A percentile compares a stretch with the other conserved stretches of the same genome.
These are phyloP conservation scores for Penicillium rolfsii DNA, from an alignment of 2,329 filamentous ascomycete species.

Conservation along the genomic window DNA sequence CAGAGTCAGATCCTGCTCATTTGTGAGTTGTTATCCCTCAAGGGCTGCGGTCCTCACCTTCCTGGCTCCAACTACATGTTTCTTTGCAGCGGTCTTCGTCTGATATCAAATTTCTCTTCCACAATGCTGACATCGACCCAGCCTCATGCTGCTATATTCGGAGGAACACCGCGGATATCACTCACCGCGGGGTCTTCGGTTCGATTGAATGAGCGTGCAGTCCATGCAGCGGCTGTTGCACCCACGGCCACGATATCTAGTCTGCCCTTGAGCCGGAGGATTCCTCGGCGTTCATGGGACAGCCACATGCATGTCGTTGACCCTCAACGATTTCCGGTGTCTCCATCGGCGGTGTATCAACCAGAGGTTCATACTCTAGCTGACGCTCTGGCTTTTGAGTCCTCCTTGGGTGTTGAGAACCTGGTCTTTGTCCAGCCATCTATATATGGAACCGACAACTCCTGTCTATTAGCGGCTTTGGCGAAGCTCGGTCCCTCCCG, in stretches of 20 bases:
- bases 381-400: conserved; percentile 58
- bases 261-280: conserved; percentile 26
- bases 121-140: conserved; percentile 34
- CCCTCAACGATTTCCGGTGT: conserved; percentile 55
- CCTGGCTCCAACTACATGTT: not conserved
- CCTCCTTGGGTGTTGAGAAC: conserved; percentile 56
- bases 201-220: conserved; percentile 17
- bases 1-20: conserved; percentile 19
- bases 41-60: not conserved
- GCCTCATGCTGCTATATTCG: conserved; percentile 24
- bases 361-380: conserved; percentile 55
- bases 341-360: conserved; percentile 54
- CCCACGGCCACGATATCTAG: not conserved
- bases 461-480: conserved; percentile 61
- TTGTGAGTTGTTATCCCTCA: conserved; percentile 20
- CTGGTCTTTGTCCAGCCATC: conserved; percentile 65
- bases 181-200: conserved; percentile 14
- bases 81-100: not conserved
- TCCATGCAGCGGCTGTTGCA: conserved; percentile 12
- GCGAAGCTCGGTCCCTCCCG: conserved; percentile 52
- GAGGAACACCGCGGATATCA: conserved; percentile 23
- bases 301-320: conserved; percentile 68
- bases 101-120: conserved; percentile 6
- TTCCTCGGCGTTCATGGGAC: conserved; percentile 57
- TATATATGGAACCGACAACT: conserved; percentile 65